A percentile compares a stretch with the other conserved stretches of the same genome.
These are phyloP conservation scores for Solanum pennellii DNA, from an alignment of 257 asterid species.

Conservation along the genomic window DNA sequence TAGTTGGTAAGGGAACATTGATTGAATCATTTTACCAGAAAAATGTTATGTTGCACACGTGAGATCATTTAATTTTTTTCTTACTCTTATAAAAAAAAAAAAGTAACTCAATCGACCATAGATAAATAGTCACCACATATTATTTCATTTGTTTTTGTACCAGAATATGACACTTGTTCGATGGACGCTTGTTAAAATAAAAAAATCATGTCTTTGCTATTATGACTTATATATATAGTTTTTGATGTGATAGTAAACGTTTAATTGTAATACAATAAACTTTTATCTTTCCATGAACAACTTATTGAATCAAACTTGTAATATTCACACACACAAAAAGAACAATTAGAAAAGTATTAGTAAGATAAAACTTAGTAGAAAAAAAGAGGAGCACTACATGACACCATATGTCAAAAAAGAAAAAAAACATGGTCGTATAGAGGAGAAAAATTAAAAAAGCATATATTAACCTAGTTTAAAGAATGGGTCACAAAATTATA, in stretches of 20 bases:
- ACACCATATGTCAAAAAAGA: not conserved
- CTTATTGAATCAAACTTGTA: not conserved
- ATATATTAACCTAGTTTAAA: not conserved
- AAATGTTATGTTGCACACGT: slow-evolving; percentile 17
- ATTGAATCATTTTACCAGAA: not conserved
- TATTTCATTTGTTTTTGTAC: not conserved
- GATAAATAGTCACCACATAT: not conserved
- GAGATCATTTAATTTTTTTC: slow-evolving; percentile 6
- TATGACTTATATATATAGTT: not conserved
- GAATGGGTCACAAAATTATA: not conserved
- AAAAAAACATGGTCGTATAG: not conserved
- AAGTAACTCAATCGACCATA: not conserved
- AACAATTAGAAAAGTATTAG: not conserved
- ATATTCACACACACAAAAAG: not conserved
- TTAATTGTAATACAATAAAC: not conserved
- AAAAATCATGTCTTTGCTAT: not conserved
- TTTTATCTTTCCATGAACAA: not conserved
- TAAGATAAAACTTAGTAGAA: not conserved
- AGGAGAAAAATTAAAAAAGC: not conserved
- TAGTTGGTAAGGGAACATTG: slow-evolving; percentile 52
- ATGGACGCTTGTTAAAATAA: not conserved
- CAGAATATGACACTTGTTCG: not conserved
- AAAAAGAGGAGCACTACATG: not conserved
- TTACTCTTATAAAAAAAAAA: not conserved
- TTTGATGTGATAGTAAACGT: not conserved